These are phyloP conservation scores for Fomitopsis palustris DNA, from an alignment of 1,284 basidiomycete species.

Conservation along the genomic window DNA sequence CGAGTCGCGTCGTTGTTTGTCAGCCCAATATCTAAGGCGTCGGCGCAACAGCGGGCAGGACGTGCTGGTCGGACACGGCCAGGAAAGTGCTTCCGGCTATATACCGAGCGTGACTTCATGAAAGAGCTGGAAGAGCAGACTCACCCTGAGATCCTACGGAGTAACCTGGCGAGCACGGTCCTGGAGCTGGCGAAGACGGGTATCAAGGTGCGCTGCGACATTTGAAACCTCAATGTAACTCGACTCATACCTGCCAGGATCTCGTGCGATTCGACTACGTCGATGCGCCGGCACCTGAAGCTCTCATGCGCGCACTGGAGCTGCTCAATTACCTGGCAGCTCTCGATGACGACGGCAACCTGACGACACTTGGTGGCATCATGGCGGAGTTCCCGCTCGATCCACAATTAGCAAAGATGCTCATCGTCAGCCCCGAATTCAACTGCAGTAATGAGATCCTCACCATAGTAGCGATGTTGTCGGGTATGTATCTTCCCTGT, in stretches of 20 bases:
- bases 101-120: constrained; percentile 95
- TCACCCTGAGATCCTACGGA: constrained; percentile 96
- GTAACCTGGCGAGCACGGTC: constrained; percentile 91
- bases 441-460: constrained; percentile 95
- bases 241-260: constrained; percentile 56
- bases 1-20: constrained; percentile 94
- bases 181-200: constrained; percentile 99
- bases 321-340: constrained; percentile 91
- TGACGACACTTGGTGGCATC: constrained; percentile 84
- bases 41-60: constrained; percentile 92
- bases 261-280: constrained; percentile 94
- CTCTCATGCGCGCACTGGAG: constrained; percentile 96
- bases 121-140: constrained; percentile 99
- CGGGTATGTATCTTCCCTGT: constrained; percentile 48
- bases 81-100: constrained; percentile 97
- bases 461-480: constrained; percentile 95
- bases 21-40: constrained; percentile 96
- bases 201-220: constrained; percentile 63
- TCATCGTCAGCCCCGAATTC: constrained; percentile 94
- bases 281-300: constrained; percentile 95
- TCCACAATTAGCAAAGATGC: constrained; percentile 90
- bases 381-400: constrained; percentile 99
- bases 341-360: constrained; percentile 90
- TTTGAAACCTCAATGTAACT: too few species aligned
- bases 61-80: constrained; percentile 97